These are phyloP conservation scores for Rubus parviflorus DNA, from an alignment of 306 rosid species.

Conservation along the genomic window DNA sequence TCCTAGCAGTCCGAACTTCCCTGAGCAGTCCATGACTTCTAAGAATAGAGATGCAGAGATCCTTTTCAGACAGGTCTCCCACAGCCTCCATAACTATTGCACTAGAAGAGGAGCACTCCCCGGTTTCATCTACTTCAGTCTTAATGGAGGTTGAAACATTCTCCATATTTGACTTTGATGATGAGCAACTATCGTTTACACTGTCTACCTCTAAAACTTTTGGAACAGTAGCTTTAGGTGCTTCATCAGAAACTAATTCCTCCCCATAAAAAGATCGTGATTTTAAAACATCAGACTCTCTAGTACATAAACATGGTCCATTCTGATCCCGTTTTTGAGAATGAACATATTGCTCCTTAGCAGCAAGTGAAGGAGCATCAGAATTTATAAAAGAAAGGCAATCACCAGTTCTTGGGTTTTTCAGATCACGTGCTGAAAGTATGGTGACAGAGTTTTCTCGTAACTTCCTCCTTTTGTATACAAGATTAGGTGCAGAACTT, in stretches of 20 bases:
- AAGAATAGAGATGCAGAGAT: slow-evolving; percentile 66
- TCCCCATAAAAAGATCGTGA: slow-evolving; percentile 26
- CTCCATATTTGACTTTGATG: slow-evolving; percentile 79
- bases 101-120: slow-evolving; percentile 88
- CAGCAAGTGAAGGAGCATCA: slow-evolving; percentile 39
- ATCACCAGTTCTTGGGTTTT: slow-evolving; percentile 41
- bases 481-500: slow-evolving; percentile 43
- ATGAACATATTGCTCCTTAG: slow-evolving; percentile 44
- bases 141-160: slow-evolving; percentile 46
- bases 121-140: slow-evolving; percentile 63
- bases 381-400: slow-evolving; percentile 50
- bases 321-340: slow-evolving; percentile 42
- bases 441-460: slow-evolving; percentile 33
- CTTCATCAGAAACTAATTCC: slow-evolving; percentile 32
- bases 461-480: slow-evolving; percentile 70
- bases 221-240: slow-evolving; percentile 34
- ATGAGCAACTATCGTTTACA: slow-evolving; percentile 80
- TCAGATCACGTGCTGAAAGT: slow-evolving; percentile 30
- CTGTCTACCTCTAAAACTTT: slow-evolving; percentile 61
- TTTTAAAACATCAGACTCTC: slow-evolving; percentile 23
- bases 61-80: slow-evolving; percentile 60
- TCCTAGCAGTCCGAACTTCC: slow-evolving; percentile 29
- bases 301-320: slow-evolving; percentile 34
- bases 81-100: slow-evolving; percentile 46
- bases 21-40: slow-evolving; percentile 67